A percentile compares a stretch with the other conserved stretches of the same genome.
Evolutionary conservation across 2,329 filamentous ascomycete genomes (phyloP).

Genomic region (Microcyclosporella mali): DNA sequence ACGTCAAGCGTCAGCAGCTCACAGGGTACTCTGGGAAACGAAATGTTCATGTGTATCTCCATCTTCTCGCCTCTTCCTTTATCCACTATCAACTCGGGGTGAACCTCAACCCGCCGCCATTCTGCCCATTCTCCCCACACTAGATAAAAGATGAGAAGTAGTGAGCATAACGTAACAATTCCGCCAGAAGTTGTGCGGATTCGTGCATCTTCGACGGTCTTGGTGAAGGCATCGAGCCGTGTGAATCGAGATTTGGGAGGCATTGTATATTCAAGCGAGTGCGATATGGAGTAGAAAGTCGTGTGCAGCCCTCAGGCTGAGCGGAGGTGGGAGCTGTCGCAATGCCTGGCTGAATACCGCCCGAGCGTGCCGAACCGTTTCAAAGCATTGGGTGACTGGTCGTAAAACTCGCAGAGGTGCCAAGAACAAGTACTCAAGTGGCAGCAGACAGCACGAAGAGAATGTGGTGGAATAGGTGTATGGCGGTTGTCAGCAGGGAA

Average conservation of each 20-base stretch:
- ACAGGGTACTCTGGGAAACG: constrained; percentile 88
- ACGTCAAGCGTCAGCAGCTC: constrained; percentile 94
- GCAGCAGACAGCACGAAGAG: too few species aligned
- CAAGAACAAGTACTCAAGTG: too few species aligned
- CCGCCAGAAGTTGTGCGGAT: constrained; percentile 93
- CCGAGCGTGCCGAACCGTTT: too few species aligned
- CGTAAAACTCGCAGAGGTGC: not conserved
- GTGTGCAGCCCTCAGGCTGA: constrained; percentile 17
- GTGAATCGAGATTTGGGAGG: constrained; percentile 88
- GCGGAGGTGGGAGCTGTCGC: not conserved
- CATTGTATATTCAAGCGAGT: constrained; percentile 49
- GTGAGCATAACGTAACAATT: constrained; percentile 84
- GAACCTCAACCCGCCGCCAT: constrained; percentile 77
- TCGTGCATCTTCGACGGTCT: constrained; percentile 88
- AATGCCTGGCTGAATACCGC: not conserved
- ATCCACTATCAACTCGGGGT: constrained; percentile 91
- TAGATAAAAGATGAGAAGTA: constrained; percentile 82
- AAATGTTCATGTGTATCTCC: constrained; percentile 98
- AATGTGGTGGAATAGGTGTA: not conserved
- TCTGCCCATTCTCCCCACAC: constrained; percentile 95
- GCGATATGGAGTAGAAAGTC: constrained; percentile 3
- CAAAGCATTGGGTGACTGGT: too few species aligned
- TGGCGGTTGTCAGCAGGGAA: too few species aligned
- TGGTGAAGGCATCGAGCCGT: constrained; percentile 95
- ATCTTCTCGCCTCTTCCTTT: constrained; percentile 97